Percentiles rank a stretch among this genome's conserved stretches.
phyloP scores from a whole-genome alignment of 2,329 filamentous ascomycete species.

The Parastagonospora nodorum region DNA sequence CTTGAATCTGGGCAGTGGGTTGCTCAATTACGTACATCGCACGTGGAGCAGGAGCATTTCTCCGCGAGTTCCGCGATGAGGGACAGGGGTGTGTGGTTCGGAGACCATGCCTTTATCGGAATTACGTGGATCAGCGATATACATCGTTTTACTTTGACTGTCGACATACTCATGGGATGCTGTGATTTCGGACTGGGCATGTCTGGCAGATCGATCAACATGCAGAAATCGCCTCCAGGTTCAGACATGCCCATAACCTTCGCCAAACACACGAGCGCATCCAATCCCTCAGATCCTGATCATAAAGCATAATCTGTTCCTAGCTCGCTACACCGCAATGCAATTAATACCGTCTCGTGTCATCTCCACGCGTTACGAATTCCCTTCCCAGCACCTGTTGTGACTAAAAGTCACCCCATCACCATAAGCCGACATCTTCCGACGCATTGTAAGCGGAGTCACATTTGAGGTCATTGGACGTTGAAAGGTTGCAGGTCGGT shows the following conservation, averaged over 20 bases:
- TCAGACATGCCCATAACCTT: no score
- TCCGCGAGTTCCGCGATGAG: conserved; percentile 10
- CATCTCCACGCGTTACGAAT: not conserved
- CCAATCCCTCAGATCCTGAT: no score
- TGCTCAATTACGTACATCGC: conserved; percentile 10
- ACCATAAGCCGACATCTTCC: conserved; percentile 2
- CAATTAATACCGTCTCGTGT: not conserved
- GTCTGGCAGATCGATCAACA: no score
- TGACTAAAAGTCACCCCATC: conserved; percentile 12
- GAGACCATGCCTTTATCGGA: not conserved
- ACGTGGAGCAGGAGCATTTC: conserved; percentile 3
- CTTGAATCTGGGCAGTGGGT: not conserved
- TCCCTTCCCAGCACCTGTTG: not conserved
- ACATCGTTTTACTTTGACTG: not conserved
- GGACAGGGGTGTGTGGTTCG: not conserved
- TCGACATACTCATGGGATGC: no score
- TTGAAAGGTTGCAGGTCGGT: not conserved
- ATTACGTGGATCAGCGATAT: not conserved
- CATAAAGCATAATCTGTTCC: no score
- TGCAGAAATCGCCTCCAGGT: no score
- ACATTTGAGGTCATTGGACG: not conserved
- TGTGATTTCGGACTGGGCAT: no score
- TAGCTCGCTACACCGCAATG: no score
- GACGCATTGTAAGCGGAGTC: conserved; percentile 6
- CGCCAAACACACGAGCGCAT: no score